Evolutionary conservation across 176 grass and related monocot genomes (phyloP).

Genomic region (Urochloa ruziziensis): DNA sequence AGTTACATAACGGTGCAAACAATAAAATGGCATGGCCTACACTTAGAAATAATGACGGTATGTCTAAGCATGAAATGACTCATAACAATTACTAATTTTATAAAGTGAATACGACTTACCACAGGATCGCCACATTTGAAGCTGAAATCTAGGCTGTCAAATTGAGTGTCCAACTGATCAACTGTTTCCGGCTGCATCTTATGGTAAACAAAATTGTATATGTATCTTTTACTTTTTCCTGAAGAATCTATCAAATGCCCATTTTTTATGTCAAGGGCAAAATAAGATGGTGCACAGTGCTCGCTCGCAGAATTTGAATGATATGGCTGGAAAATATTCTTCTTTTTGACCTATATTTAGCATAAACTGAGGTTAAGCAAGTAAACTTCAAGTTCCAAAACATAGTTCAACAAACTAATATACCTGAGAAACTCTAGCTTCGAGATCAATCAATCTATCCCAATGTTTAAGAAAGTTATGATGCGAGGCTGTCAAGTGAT

Average conservation of each 20-base stretch:
- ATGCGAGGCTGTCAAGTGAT: slow-evolving; percentile 71
- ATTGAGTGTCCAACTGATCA: slow-evolving; percentile 25
- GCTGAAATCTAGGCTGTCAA: slow-evolving; percentile 57
- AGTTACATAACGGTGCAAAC: slow-evolving; percentile 10
- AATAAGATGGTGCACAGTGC: slow-evolving; percentile 29
- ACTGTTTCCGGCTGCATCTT: slow-evolving; percentile 40
- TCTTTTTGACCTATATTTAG: slow-evolving; percentile 74
- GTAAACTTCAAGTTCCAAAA: not conserved
- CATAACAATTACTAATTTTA: not conserved
- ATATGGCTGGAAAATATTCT: slow-evolving; percentile 48
- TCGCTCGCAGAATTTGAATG: slow-evolving; percentile 35
- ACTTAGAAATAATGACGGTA: not conserved
- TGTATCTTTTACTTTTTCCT: slow-evolving; percentile 65
- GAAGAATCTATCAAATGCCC: slow-evolving; percentile 54
- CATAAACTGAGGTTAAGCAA: slow-evolving; percentile 28
- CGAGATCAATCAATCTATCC: slow-evolving; percentile 83
- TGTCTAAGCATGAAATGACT: slow-evolving; percentile 12
- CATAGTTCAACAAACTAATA: slow-evolving; percentile 32
- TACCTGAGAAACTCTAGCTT: slow-evolving; percentile 88
- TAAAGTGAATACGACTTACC: slow-evolving; percentile 53
- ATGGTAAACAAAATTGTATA: slow-evolving; percentile 76
- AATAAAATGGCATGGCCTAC: not conserved
- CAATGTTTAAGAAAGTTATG: slow-evolving; percentile 89
- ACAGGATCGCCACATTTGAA: slow-evolving; percentile 78
- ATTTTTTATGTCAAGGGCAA: slow-evolving; percentile 66